Evolutionary conservation across 2,329 filamentous ascomycete species (phyloP).

Genomic region (Xylariomycetidae sp.): DNA sequence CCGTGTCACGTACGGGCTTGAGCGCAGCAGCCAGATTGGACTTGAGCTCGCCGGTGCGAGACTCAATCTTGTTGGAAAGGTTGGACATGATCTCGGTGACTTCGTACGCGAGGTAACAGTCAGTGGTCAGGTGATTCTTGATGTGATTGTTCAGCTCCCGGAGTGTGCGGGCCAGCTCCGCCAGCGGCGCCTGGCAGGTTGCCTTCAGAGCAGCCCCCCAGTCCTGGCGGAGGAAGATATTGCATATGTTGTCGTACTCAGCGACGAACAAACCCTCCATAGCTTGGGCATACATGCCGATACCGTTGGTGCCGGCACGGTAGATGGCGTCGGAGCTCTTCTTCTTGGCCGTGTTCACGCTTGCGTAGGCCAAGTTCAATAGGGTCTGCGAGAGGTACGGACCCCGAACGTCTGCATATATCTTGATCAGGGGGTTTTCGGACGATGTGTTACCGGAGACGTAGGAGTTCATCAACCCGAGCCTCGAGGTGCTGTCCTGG

Average conservation of each 20-base stretch:
- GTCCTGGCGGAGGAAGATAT: slow-evolving; percentile 79
- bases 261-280: slow-evolving; percentile 82
- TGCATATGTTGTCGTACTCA: slow-evolving; percentile 87
- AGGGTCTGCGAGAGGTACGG: slow-evolving; percentile 79
- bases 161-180: slow-evolving; percentile 78
- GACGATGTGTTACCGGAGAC: slow-evolving; percentile 56
- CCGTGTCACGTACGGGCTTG: slow-evolving; percentile 86
- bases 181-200: slow-evolving; percentile 71
- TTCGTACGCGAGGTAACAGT: slow-evolving; percentile 93
- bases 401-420: slow-evolving; percentile 81
- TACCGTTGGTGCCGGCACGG: slow-evolving; percentile 81
- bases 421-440: slow-evolving; percentile 68
- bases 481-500: slow-evolving; percentile 66
- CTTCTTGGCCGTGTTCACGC: slow-evolving; percentile 75
- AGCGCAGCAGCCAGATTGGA: slow-evolving; percentile 74
- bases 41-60: slow-evolving; percentile 80
- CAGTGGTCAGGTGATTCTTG: slow-evolving; percentile 76
- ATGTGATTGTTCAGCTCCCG: slow-evolving; percentile 87
- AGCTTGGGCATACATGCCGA: slow-evolving; percentile 79
- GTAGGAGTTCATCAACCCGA: slow-evolving; percentile 74
- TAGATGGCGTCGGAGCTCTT: slow-evolving; percentile 80
- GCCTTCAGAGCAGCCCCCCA: slow-evolving; percentile 74
- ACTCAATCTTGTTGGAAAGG: slow-evolving; percentile 73
- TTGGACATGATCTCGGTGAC: slow-evolving; percentile 84
- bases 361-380: slow-evolving; percentile 81